Conservation (phyloP, 2,329 filamentous ascomycete genomes). For the Fusarium nodosum region DNA sequence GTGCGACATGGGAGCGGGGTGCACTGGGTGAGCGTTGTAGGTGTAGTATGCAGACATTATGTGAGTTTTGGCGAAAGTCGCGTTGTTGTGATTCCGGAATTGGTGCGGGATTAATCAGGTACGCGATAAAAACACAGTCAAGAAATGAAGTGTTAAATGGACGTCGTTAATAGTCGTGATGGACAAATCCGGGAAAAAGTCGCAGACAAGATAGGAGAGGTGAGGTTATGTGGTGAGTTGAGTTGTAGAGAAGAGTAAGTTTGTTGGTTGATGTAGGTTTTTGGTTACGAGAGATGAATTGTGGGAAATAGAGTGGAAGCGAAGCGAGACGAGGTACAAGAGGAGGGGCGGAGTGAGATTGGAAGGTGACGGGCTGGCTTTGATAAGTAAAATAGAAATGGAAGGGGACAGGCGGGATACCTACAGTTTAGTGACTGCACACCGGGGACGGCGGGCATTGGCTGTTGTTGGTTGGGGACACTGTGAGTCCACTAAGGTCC, state of each 20-base stretch:
- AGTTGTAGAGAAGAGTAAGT: conserved; percentile 29
- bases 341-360: conserved; percentile 46
- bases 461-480: conserved; percentile 53
- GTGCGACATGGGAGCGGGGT: conserved; percentile 73
- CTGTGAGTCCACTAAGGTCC: conserved; percentile 37
- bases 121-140: conserved; percentile 35
- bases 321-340: conserved; percentile 50
- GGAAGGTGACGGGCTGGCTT: conserved; percentile 42
- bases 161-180: conserved; percentile 30
- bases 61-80: conserved; percentile 27
- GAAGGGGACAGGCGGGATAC: conserved; percentile 31
- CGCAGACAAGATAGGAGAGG: conserved; percentile 23
- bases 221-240: conserved; percentile 9
- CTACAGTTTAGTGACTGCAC: conserved; percentile 15
- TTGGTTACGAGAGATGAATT: conserved; percentile 42
- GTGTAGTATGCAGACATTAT: conserved; percentile 76
- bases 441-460: conserved; percentile 50
- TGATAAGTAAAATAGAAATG: conserved; percentile 47
- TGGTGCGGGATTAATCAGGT: conserved; percentile 51
- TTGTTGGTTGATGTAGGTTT: conserved; percentile 43
- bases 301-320: conserved; percentile 48
- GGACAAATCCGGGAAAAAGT: conserved; percentile 28
- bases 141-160: conserved; percentile 23
- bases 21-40: conserved; percentile 71
- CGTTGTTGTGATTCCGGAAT: conserved; percentile 34